phyloP scores from a whole-genome alignment of 495 filamentous ascomycete species.

The Hypoxylon intermedium region DNA sequence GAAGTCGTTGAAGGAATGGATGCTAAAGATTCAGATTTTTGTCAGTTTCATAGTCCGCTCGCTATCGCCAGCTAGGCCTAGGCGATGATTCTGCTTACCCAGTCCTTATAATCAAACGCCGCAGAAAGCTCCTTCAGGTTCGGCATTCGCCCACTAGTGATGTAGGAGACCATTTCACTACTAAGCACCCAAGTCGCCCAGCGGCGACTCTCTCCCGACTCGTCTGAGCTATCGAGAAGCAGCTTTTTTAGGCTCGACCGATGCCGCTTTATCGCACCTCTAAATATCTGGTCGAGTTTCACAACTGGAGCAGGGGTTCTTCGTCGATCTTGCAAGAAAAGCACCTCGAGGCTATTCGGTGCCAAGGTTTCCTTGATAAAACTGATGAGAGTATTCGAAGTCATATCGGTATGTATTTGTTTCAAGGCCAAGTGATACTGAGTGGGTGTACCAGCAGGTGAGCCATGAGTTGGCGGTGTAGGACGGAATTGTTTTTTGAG shows the following conservation, averaged over 20 bases:
- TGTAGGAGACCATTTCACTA: constrained; percentile 74
- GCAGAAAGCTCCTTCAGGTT: constrained; percentile 78
- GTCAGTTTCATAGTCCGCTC: no score
- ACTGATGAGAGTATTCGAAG: constrained; percentile 76
- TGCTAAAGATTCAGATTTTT: constrained; percentile 62
- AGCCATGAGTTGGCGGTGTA: constrained; percentile 37
- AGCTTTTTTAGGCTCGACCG: constrained; percentile 76
- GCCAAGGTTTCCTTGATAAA: constrained; percentile 87
- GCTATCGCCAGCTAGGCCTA: no score
- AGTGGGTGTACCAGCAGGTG: constrained; percentile 40
- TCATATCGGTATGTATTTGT: constrained; percentile 80
- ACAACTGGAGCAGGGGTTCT: constrained; percentile 62
- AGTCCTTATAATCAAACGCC: constrained; percentile 81
- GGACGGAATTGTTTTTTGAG: constrained; percentile 77
- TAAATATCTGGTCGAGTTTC: constrained; percentile 76
- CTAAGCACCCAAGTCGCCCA: constrained; percentile 82
- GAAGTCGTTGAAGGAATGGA: constrained; percentile 83
- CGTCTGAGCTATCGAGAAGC: constrained; percentile 75
- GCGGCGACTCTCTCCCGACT: constrained; percentile 51
- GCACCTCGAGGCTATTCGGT: constrained; percentile 82
- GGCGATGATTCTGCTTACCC: constrained; percentile 64
- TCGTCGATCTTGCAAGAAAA: constrained; percentile 81
- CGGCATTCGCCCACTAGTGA: constrained; percentile 84
- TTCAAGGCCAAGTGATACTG: constrained; percentile 79
- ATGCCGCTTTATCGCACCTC: constrained; percentile 75